Evolutionary conservation across 139 green algal species (phyloP), one percentile per base, ranked within the genome.

Genomic region (Pedinophyceae sp.): DNA sequence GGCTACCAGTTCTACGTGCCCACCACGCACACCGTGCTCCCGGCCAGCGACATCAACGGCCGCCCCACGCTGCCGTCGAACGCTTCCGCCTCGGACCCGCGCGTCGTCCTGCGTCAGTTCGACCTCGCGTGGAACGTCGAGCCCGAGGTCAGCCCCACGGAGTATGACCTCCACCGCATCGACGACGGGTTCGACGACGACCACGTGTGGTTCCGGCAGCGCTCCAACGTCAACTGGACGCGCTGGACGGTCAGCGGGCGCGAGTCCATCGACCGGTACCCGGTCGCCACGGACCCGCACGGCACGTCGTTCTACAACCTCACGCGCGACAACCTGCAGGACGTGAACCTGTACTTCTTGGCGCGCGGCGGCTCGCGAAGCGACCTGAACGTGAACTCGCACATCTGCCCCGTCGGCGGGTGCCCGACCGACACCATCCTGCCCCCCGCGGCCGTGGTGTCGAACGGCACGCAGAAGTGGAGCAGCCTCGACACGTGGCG

Each of bases 1-100:
- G 29, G 40, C 7, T 53, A 80, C 60, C 62, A 73, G 47, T 80
- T 76, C 58, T 74, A 60, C 22, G 60, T 69, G 4, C 50, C 71
- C 20, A 61, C 51, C 1, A 17, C 41, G 30, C 22, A 64, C n/a
- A 57, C 60, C 30, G n/a, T n/a, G n/a, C n/a, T n/a, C n/a, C n/a
- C n/a, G n/a, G n/a, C n/a, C n/a, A n/a, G n/a, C n/a, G n/a, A n/a
- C n/a, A n/a, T n/a, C n/a, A n/a, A n/a, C n/a, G n/a, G n/a, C n/a
- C n/a, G n/a, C n/a, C n/a, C n/a, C n/a, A n/a, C n/a, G n/a, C n/a
- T n/a, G n/a, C n/a, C n/a, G n/a, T n/a, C n/a, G n/a, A n/a, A n/a
- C n/a, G n/a, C n/a, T n/a, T n/a, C n/a, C n/a, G n/a, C n/a, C n/a
- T n/a, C n/a, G n/a, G n/a, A n/a, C n/a, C n/a, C n/a, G n/a, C n/a